These are phyloP conservation scores for Russula compacta DNA, from an alignment of 768 basidiomycete genomes.

Conservation along the genomic window DNA sequence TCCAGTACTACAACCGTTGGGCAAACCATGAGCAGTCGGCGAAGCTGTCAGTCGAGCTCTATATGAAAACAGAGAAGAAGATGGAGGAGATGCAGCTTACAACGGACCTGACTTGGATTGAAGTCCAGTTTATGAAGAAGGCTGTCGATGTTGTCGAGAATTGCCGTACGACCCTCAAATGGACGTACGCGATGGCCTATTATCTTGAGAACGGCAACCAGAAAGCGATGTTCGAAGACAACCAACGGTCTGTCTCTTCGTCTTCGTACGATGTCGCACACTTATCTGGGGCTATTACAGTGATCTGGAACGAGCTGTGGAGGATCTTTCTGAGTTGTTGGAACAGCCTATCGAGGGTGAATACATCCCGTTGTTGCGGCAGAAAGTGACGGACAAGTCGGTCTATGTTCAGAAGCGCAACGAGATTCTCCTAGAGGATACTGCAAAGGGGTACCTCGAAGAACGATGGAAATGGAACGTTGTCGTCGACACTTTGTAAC, in stretches of 20 bases:
- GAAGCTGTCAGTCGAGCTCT: conserved; percentile 86
- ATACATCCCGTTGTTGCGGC: conserved; percentile 67
- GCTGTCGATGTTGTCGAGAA: conserved; percentile 88
- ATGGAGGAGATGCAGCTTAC: conserved; percentile 99
- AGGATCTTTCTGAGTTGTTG: conserved; percentile 86
- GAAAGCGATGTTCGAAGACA: conserved; percentile 96
- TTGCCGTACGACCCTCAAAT: conserved; percentile 93
- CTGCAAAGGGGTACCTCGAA: conserved; percentile 81
- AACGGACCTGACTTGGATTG: conserved; percentile 92
- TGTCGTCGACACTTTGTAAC: conserved; percentile 51
- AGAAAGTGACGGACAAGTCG: conserved; percentile 94
- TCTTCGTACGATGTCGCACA: neutral
- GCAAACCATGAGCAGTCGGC: conserved; percentile 99
- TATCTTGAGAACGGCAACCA: conserved; percentile 84
- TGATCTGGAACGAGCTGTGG: conserved; percentile 91
- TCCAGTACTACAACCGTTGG: conserved; percentile 97
- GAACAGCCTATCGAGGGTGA: conserved; percentile 89
- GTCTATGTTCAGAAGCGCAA: conserved; percentile 98
- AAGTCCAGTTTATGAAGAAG: conserved; percentile 98
- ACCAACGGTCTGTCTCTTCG: conserved; percentile 59
- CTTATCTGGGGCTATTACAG: conserved; percentile 31
- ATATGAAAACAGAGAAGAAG: conserved; percentile 96
- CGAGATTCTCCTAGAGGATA: conserved; percentile 91
- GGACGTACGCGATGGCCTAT: conserved; percentile 99
- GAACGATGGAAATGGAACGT: conserved; percentile 80